These are phyloP conservation scores for Nicotiana obtusifolia DNA, from an alignment of 257 asterid genomes.

Conservation along the genomic window DNA sequence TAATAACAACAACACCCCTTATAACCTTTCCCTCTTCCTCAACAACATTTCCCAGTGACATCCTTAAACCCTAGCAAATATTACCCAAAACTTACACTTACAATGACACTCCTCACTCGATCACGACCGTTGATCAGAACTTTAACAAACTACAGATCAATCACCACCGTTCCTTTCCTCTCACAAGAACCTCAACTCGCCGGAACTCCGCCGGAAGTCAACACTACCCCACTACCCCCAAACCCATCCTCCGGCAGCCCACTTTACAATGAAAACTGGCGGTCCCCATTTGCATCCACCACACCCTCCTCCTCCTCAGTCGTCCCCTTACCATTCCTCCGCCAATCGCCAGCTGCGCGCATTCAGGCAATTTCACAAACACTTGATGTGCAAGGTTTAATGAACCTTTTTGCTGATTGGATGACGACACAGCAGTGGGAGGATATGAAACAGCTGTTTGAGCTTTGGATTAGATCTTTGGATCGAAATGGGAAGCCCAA, in stretches of 20 bases:
- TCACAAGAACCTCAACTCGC: constrained; percentile 58
- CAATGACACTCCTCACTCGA: constrained; percentile 41
- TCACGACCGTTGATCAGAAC: constrained; percentile 43
- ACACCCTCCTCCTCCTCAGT: constrained; percentile 33
- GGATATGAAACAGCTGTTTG: constrained; percentile 69
- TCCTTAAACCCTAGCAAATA: constrained; percentile 6
- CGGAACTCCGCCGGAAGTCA: constrained; percentile 23
- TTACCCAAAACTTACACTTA: constrained; percentile 18
- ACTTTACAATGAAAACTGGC: constrained; percentile 64
- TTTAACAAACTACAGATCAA: constrained; percentile 31
- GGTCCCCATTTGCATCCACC: constrained; percentile 33
- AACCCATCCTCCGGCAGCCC: constrained; percentile 78
- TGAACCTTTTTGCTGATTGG: constrained; percentile 63
- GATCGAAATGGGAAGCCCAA: constrained; percentile 75
- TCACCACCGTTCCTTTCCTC: constrained; percentile 63
- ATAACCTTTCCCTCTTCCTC: not conserved
- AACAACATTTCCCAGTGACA: not conserved
- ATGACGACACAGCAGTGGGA: constrained; percentile 64
- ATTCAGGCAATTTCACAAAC: constrained; percentile 39
- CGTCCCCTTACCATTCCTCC: constrained; percentile 23
- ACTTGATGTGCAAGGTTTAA: constrained; percentile 43
- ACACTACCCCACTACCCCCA: constrained; percentile 57
- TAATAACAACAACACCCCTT: not conserved
- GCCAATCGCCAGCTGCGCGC: constrained; percentile 20
- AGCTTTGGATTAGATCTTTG: constrained; percentile 61